Conservation (phyloP, 805 yeast genomes). For the Suhomyces canberraensis region DNA sequence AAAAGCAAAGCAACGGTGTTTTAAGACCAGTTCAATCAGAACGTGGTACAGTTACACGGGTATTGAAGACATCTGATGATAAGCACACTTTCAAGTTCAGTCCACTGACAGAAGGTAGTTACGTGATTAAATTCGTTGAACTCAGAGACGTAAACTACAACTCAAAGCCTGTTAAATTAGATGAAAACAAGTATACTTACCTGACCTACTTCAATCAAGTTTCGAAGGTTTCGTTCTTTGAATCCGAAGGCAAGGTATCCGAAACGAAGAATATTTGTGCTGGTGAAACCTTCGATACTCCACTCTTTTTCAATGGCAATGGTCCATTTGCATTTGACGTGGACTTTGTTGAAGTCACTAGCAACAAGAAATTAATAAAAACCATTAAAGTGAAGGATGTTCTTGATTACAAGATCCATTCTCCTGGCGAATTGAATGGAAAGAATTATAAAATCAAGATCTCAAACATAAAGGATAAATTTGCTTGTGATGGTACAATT, state of each 20-base stretch:
- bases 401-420: conserved; percentile 39
- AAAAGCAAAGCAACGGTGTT: conserved; percentile 30
- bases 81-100: conserved; percentile 51
- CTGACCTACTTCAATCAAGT: conserved; percentile 69
- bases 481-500: conserved; percentile 73
- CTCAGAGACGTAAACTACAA: conserved; percentile 62
- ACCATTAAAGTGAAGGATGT: conserved; percentile 33
- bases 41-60: conserved; percentile 25
- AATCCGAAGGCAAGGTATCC: conserved; percentile 9
- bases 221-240: conserved; percentile 43
- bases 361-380: conserved; percentile 17
- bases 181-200: conserved; percentile 48
- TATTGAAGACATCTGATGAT: conserved; percentile 23
- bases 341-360: conserved; percentile 52
- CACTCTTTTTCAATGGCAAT: conserved; percentile 69
- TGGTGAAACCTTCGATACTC: conserved; percentile 34
- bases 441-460: conserved; percentile 70
- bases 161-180: conserved; percentile 33
- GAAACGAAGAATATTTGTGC: conserved; percentile 27
- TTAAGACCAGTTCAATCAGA: conserved; percentile 32
- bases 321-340: conserved; percentile 74
- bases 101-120: conserved; percentile 80
- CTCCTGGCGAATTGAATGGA: conserved; percentile 59
- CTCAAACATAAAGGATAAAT: conserved; percentile 66
- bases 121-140: conserved; percentile 65